Evolutionary conservation across 2,329 filamentous ascomycete genomes (phyloP).

Genomic region (Ophiostoma triangulosporum): DNA sequence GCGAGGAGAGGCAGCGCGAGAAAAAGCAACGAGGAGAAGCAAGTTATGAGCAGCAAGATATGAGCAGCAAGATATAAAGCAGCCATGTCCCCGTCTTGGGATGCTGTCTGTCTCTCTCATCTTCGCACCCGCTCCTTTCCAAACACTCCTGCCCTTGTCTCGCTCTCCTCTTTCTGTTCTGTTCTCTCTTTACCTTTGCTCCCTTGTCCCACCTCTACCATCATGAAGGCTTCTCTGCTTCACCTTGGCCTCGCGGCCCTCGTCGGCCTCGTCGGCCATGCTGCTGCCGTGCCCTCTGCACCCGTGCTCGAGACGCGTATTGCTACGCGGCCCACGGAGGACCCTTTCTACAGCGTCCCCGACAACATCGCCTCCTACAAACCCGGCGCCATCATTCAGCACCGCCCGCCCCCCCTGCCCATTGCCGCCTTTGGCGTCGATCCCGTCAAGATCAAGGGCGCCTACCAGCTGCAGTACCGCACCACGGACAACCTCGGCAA

Average conservation of each 20-base stretch:
- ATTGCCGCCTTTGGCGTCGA: constrained; percentile 5
- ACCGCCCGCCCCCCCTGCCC: constrained; percentile 2
- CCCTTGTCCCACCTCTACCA: neutral
- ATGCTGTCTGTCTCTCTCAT: neutral
- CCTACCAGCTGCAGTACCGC: constrained; percentile 8
- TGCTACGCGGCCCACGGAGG: neutral
- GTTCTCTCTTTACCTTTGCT: neutral
- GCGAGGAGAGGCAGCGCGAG: too few relatives aligned
- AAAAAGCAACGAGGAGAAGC: too few relatives aligned
- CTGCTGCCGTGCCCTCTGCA: neutral
- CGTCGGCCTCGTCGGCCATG: neutral
- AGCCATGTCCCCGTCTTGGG: neutral
- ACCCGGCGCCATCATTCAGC: constrained; percentile 3
- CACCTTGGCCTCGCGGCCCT: neutral
- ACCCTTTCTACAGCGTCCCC: constrained; percentile 7
- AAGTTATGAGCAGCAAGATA: too few relatives aligned
- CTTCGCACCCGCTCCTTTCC: neutral
- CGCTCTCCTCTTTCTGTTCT: neutral
- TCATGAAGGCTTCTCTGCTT: neutral
- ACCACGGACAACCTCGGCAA: constrained; percentile 7
- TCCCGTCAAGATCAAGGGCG: neutral
- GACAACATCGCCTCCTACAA: constrained; percentile 5
- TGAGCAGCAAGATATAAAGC: too few relatives aligned
- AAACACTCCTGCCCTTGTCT: too few relatives aligned
- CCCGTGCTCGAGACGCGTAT: neutral